Evolutionary conservation across 1,284 basidiomycete genomes (phyloP).

Genomic region (Lignosus rhinocerotis): DNA sequence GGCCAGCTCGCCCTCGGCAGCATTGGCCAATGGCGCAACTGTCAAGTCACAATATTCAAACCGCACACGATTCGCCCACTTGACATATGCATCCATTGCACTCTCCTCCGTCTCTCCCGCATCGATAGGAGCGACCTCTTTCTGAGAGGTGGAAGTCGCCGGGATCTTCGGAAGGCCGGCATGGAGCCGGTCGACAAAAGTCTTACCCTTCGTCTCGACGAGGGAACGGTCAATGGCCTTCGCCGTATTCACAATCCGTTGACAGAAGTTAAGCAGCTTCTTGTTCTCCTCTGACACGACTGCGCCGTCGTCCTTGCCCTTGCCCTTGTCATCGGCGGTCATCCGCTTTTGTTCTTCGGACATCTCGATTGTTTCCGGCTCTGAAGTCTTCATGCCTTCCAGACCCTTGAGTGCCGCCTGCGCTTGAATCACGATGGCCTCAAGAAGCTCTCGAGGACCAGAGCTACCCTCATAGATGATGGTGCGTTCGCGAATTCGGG

Average conservation of each 20-base stretch:
- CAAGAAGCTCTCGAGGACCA: constrained; percentile 85
- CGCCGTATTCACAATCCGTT: constrained; percentile 77
- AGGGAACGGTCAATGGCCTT: constrained; percentile 83
- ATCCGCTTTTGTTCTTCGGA: constrained; percentile 84
- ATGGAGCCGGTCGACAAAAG: constrained; percentile 78
- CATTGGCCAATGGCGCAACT: constrained; percentile 39
- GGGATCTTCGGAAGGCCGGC: constrained; percentile 72
- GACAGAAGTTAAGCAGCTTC: constrained; percentile 69
- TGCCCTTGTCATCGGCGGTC: constrained; percentile 61
- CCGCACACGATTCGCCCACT: constrained; percentile 78
- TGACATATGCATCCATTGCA: constrained; percentile 67
- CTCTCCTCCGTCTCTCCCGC: constrained; percentile 65
- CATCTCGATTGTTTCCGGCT: constrained; percentile 55
- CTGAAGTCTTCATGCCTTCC: constrained; percentile 55
- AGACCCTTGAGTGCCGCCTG: constrained; percentile 84
- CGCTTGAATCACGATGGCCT: constrained; percentile 87
- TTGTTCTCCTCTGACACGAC: constrained; percentile 64
- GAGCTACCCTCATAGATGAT: constrained; percentile 88
- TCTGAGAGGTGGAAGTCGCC: constrained; percentile 42
- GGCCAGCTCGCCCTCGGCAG: constrained; percentile 47
- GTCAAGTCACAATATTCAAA: constrained; percentile 89
- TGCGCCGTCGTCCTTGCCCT: constrained; percentile 51
- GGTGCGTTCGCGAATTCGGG: constrained; percentile 67
- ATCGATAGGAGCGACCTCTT: constrained; percentile 41
- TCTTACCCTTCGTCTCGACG: constrained; percentile 81